Evolutionary conservation across 306 rosid species (phyloP).

Genomic region (Castanea sativa): DNA sequence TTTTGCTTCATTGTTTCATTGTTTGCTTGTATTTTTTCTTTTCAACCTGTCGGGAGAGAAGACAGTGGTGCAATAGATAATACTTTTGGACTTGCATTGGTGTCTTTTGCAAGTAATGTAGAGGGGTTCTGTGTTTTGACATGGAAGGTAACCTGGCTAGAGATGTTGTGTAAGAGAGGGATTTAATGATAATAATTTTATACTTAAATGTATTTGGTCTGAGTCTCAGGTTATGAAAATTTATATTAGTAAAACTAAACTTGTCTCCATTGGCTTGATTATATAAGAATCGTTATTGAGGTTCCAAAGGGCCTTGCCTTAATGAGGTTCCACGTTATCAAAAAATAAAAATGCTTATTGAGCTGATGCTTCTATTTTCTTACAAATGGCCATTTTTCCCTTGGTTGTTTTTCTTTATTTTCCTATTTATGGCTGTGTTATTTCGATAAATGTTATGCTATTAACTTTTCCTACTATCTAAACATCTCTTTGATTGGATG

Average conservation of each 20-base stretch:
- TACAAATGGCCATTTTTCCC: background rate
- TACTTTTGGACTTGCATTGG: background rate
- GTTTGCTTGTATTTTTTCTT: background rate
- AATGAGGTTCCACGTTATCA: too few species aligned
- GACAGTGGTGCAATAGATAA: background rate
- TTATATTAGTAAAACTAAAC: too few species aligned
- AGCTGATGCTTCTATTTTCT: background rate
- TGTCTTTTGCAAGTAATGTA: background rate
- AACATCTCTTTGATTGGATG: constrained; percentile 11
- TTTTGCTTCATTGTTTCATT: too few species aligned
- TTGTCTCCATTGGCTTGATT: background rate
- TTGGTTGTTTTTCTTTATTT: background rate
- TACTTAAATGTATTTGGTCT: background rate
- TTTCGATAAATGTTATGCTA: background rate
- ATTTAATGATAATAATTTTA: background rate
- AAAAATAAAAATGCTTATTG: background rate
- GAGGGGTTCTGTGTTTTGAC: background rate
- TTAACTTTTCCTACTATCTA: background rate
- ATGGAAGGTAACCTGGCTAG: background rate
- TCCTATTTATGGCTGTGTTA: background rate
- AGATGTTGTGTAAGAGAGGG: background rate
- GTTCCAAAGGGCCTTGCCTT: too few species aligned
- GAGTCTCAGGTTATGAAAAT: background rate
- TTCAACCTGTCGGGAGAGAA: background rate
- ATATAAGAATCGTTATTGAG: background rate